Percentiles rank a stretch among this genome's conserved stretches.
These are phyloP conservation scores for Trichoderma atrobrunneum DNA, from an alignment of 2,329 filamentous ascomycete genomes.

Conservation along the genomic window DNA sequence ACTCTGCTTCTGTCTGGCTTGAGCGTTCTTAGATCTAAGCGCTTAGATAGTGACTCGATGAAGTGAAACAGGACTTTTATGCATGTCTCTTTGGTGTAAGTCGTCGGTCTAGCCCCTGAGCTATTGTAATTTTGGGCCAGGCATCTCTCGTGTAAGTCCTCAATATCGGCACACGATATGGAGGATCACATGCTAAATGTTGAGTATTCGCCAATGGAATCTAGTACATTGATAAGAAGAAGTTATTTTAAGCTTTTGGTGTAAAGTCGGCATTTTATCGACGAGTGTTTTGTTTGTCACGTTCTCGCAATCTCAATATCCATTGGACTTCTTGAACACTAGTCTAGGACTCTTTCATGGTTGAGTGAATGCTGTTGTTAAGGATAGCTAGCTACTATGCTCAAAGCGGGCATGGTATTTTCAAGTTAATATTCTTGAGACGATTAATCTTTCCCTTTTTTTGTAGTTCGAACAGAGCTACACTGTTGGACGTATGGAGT, in stretches of 20 bases:
- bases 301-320: not conserved
- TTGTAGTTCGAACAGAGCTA: not conserved
- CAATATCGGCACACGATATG: not conserved
- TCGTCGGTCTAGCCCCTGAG: not conserved
- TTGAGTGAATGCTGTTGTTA: not conserved
- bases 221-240: not conserved
- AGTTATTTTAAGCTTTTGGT: not conserved
- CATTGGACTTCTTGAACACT: not conserved
- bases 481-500: not conserved
- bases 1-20: not conserved
- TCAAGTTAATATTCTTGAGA: not conserved
- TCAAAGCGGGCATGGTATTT: accelerated
- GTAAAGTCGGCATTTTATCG: not conserved
- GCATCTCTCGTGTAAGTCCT: not conserved
- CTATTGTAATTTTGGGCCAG: not conserved
- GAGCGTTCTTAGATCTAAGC: not conserved
- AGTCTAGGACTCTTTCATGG: not conserved
- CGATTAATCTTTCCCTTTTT: not conserved
- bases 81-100: not conserved
- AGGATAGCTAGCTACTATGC: not conserved
- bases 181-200: not conserved
- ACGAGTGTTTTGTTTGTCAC: not conserved
- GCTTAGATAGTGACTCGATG: not conserved
- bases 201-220: not conserved
- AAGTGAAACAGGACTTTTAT: not conserved